Evolutionary conservation across 306 rosid species (phyloP), one percentile per base, ranked within the genome.

Genomic region (Quillaja saponaria): DNA sequence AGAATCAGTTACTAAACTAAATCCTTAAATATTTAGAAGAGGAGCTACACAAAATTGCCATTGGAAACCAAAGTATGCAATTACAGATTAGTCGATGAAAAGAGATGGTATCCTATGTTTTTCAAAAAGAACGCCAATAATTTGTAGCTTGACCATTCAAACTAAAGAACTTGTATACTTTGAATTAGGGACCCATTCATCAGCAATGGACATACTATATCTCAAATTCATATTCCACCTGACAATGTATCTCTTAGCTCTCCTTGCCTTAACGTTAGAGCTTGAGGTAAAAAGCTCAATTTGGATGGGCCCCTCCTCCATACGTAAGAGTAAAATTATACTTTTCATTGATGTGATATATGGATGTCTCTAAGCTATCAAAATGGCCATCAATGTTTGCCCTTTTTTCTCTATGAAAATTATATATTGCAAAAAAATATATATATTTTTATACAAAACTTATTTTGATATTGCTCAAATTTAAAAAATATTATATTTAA

Each of bases 111-210:
- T 85, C 96, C 94, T 34, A 83, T 82, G 87, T 69, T 31, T 79
- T 52, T 1, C 4, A 56, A 45, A 73, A 81, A 60, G 75, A 74
- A 71, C 41, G 67, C 46, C 66, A 83, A 87, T 90, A 46, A 90
- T 90, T 69, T 85, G 87, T 46, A 83, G 71, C 87, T 91, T 91
- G 91, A 91, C 96, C 96, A 25, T 91, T 91, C 95, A 87, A 90
- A 84, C 67, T 6, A 55, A 7, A 71, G 71, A 77, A 72, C 64
- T 63, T 79, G 47, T n/a, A 56, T 13, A 55, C 20, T 52, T 44
- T 34, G 61, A 44, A 45, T 12, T 12, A 5, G 59, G 82, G 85
- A 52, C 85, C 85, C 80, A 72, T 64, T 45, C 13, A 68, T 69
- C n/a, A 61, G 25, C 20, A 40, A 53, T 50, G 50, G 39, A 53